These are phyloP conservation scores for Alternaria sp. DNA, from an alignment of 2,329 filamentous ascomycete genomes.

Conservation along the genomic window DNA sequence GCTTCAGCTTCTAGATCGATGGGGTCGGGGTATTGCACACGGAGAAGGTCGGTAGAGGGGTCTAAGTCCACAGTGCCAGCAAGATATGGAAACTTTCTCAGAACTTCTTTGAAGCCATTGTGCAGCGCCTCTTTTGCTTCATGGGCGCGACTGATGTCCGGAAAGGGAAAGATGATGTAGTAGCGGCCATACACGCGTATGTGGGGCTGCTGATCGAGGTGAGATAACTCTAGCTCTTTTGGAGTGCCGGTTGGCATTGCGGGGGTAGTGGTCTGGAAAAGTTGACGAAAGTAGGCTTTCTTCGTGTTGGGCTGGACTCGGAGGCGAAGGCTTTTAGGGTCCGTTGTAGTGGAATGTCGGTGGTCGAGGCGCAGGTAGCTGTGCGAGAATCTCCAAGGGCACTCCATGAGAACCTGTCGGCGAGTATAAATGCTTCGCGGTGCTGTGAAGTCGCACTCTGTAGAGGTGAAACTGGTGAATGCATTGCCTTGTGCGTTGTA, in stretches of 20 bases:
- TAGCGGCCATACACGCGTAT: constrained; percentile 22
- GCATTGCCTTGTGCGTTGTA: neutral
- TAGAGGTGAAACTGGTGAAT: neutral
- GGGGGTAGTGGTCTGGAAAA: neutral
- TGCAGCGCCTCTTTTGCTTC: constrained; percentile 16
- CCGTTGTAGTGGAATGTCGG: neutral
- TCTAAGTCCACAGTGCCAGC: constrained; percentile 19
- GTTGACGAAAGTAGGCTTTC: neutral
- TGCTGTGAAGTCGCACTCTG: neutral
- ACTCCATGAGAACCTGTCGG: neutral
- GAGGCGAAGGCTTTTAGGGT: neutral
- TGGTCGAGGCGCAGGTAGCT: neutral
- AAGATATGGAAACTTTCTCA: constrained; percentile 20
- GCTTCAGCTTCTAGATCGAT: constrained; percentile 11
- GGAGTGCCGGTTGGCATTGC: neutral
- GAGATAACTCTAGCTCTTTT: constrained; percentile 19
- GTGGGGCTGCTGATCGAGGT: constrained; percentile 23
- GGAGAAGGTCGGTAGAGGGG: constrained; percentile 1
- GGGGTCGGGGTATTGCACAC: constrained; percentile 15
- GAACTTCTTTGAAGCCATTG: constrained; percentile 14
- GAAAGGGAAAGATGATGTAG: constrained; percentile 24
- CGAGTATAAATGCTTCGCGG: constrained; percentile 2
- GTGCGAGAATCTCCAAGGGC: neutral
- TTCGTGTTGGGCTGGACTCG: neutral
- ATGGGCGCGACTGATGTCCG: constrained; percentile 11